Evolutionary conservation across 2,329 filamentous ascomycete species (phyloP).

Genomic region (Claviceps sp.): DNA sequence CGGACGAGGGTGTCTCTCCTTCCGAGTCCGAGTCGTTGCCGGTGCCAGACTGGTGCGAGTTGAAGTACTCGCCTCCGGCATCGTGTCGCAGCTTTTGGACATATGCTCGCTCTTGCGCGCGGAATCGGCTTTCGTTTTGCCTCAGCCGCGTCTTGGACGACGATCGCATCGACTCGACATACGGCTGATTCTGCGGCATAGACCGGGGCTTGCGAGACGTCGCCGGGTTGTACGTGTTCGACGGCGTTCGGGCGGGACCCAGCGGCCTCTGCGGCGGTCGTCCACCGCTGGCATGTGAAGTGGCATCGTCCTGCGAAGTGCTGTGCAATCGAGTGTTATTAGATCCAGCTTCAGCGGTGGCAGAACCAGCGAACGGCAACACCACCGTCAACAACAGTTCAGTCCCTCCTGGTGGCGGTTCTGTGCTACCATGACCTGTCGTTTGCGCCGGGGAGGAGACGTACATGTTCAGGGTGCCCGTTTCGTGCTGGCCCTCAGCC

Average conservation of each 20-base stretch:
- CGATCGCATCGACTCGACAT: constrained; percentile 33
- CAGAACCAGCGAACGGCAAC: neutral
- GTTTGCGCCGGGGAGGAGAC: constrained; percentile 20
- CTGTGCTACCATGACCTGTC: constrained; percentile 29
- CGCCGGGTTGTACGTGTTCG: constrained; percentile 65
- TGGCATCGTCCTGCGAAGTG: constrained; percentile 14
- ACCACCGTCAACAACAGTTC: constrained; percentile 26
- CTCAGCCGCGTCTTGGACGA: constrained; percentile 37
- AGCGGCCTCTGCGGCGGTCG: constrained; percentile 53
- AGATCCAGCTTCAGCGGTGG: constrained; percentile 6
- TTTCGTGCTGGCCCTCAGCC: constrained; percentile 35
- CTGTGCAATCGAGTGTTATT: constrained; percentile 27
- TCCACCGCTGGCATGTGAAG: constrained; percentile 17
- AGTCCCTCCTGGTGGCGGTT: constrained; percentile 16
- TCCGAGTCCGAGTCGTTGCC: constrained; percentile 75
- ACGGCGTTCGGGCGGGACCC: constrained; percentile 58
- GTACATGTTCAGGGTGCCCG: constrained; percentile 31
- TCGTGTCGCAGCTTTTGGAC: constrained; percentile 83
- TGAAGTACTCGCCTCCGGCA: constrained; percentile 50
- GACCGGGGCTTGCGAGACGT: constrained; percentile 34
- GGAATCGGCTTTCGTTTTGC: constrained; percentile 30
- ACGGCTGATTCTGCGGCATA: constrained; percentile 23
- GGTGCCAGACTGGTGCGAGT: constrained; percentile 38
- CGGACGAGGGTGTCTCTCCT: constrained; percentile 78
- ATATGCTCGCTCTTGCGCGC: constrained; percentile 80